These are phyloP conservation scores for Fusarium protoensiforme DNA, from an alignment of 2,329 filamentous ascomycete species.

Conservation along the genomic window DNA sequence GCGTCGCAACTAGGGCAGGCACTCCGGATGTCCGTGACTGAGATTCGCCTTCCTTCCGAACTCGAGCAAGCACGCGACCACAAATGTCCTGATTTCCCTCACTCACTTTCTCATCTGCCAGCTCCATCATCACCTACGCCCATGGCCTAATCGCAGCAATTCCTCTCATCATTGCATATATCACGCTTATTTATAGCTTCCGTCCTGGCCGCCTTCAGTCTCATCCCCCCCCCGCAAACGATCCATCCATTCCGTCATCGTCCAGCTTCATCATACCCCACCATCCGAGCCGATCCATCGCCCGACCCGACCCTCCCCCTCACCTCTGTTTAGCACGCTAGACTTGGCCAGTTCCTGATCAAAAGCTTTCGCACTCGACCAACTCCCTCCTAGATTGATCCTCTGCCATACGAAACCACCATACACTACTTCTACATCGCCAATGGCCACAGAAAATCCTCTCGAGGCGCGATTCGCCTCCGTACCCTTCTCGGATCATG, in stretches of 20 bases:
- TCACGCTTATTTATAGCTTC: background rate
- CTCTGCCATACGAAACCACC: background rate
- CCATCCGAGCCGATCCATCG: constrained; percentile 30
- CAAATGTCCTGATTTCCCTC: constrained; percentile 2
- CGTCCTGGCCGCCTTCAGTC: background rate
- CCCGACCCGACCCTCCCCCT: constrained; percentile 33
- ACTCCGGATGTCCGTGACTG: constrained; percentile 17
- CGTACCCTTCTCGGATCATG: constrained; percentile 49
- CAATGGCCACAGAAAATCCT: constrained; percentile 39
- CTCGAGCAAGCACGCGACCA: constrained; percentile 33
- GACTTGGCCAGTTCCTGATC: background rate
- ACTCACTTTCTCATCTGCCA: background rate
- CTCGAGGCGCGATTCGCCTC: constrained; percentile 50
- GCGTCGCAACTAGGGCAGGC: constrained; percentile 1
- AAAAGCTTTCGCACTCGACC: background rate
- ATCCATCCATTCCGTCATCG: constrained; percentile 34
- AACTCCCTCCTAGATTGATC: background rate
- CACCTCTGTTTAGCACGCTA: constrained; percentile 23
- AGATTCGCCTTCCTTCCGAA: constrained; percentile 9
- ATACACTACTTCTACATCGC: background rate
- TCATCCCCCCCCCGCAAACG: constrained; percentile 12
- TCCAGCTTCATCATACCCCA: constrained; percentile 31
- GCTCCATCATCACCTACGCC: background rate
- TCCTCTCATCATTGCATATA: background rate
- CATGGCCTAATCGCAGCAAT: background rate